These are phyloP conservation scores for Aspergillus indologenus DNA, from an alignment of 495 filamentous ascomycete species.

Conservation along the genomic window DNA sequence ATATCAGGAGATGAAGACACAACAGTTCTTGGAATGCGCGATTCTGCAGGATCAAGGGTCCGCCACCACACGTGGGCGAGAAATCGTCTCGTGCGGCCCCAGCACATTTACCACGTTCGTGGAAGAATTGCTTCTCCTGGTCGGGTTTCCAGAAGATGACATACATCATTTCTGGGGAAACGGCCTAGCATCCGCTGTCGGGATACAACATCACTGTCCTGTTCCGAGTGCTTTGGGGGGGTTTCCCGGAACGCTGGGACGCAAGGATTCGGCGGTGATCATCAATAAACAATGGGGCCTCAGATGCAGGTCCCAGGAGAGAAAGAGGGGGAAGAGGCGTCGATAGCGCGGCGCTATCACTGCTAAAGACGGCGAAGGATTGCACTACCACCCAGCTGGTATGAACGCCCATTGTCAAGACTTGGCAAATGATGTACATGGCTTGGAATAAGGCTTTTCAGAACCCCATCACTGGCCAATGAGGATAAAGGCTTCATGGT, in stretches of 20 bases:
- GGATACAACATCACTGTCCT: conserved; percentile 1
- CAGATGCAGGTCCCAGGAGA: conserved; percentile 4
- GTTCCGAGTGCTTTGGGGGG: no score
- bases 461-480: no score
- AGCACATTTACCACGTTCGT: neutral
- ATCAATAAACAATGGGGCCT: conserved; percentile 1
- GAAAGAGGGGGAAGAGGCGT: neutral
- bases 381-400: conserved; percentile 3
- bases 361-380: conserved; percentile 7
- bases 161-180: neutral
- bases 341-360: conserved; percentile 5
- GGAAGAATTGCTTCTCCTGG: neutral
- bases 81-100: neutral
- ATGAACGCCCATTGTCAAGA: conserved; percentile 1
- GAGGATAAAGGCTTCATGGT: no score
- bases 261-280: conserved; percentile 1
- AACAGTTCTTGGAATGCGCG: neutral
- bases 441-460: neutral
- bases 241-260: neutral
- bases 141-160: neutral
- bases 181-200: neutral
- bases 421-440: conserved; percentile 2
- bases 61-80: neutral
- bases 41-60: neutral
- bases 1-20: no score